Evolutionary conservation across 257 asterid genomes (phyloP).

Genomic region (Penstemon newberryi): DNA sequence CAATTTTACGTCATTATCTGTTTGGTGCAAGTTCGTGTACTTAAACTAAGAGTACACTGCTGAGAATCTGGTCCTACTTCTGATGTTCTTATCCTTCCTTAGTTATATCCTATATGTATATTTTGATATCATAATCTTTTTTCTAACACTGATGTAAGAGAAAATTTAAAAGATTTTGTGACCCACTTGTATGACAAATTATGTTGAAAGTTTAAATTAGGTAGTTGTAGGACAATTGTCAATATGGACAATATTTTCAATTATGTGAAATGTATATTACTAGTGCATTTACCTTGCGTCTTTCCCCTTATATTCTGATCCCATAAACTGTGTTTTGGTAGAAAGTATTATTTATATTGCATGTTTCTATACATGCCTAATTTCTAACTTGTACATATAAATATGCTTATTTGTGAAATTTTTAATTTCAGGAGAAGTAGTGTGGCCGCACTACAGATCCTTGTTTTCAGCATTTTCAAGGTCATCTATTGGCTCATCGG

Average conservation of each 20-base stretch:
- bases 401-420: constrained; percentile 27
- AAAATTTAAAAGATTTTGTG: not conserved
- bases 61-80: not conserved
- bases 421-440: constrained; percentile 63
- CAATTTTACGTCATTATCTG: not conserved
- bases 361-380: not conserved
- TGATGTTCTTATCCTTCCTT: not conserved
- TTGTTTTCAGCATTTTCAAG: constrained; percentile 54
- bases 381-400: not conserved
- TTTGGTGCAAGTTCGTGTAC: not conserved
- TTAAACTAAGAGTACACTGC: not conserved
- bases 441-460: constrained; percentile 57
- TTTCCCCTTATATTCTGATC: too few relatives aligned
- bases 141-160: not conserved
- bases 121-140: not conserved
- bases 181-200: not conserved
- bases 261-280: not conserved
- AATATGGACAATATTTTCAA: not conserved
- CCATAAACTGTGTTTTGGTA: not conserved
- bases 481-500: constrained; percentile 57
- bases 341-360: not conserved
- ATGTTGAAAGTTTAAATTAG: not conserved
- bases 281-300: not conserved
- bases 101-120: not conserved
- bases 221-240: not conserved